These are phyloP conservation scores for Lobosporangium transversale DNA, from an alignment of 192 early-diverging fungal species.

Conservation along the genomic window DNA sequence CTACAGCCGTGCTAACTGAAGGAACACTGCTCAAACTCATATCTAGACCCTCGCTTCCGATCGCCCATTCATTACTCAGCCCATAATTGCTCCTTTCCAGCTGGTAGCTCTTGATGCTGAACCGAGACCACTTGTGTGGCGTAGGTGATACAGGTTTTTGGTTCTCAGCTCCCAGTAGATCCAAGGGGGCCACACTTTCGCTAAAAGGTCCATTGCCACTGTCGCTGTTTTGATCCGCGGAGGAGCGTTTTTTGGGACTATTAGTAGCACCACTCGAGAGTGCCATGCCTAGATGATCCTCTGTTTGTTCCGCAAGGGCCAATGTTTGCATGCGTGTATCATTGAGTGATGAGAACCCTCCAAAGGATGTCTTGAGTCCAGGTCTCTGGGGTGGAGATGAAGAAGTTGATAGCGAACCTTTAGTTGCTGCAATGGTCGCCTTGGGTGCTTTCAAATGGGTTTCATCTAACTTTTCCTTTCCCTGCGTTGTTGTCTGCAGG, in stretches of 20 bases:
- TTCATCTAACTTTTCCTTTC: neutral
- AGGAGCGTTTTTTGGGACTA: slow-evolving; percentile 2
- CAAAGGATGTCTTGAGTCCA: slow-evolving; percentile 34
- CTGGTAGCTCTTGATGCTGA: slow-evolving; percentile 47
- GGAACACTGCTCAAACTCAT: neutral
- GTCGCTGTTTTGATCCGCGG: neutral
- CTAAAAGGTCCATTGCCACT: slow-evolving; percentile 3
- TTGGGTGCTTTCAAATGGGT: neutral
- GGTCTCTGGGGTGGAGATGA: neutral
- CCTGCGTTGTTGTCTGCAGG: slow-evolving; percentile 6
- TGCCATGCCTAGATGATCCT: slow-evolving; percentile 39
- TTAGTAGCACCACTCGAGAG: slow-evolving; percentile 7
- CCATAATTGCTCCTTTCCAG: slow-evolving; percentile 33
- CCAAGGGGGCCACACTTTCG: slow-evolving; percentile 11
- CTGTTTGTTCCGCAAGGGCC: slow-evolving; percentile 39
- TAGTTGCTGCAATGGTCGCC: slow-evolving; percentile 18
- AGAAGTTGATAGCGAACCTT: neutral
- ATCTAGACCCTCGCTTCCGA: slow-evolving; percentile 1
- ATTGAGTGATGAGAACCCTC: slow-evolving; percentile 33
- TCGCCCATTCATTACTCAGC: slow-evolving; percentile 23
- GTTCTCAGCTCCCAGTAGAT: neutral
- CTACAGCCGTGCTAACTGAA: no score
- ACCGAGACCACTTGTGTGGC: slow-evolving; percentile 11
- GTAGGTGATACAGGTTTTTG: slow-evolving; percentile 11
- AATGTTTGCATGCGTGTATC: slow-evolving; percentile 21